A percentile compares a stretch with the other conserved stretches of the same genome.
Evolutionary conservation across 2,329 filamentous ascomycete species (phyloP).

Genomic region (Hypoxylon sp.): DNA sequence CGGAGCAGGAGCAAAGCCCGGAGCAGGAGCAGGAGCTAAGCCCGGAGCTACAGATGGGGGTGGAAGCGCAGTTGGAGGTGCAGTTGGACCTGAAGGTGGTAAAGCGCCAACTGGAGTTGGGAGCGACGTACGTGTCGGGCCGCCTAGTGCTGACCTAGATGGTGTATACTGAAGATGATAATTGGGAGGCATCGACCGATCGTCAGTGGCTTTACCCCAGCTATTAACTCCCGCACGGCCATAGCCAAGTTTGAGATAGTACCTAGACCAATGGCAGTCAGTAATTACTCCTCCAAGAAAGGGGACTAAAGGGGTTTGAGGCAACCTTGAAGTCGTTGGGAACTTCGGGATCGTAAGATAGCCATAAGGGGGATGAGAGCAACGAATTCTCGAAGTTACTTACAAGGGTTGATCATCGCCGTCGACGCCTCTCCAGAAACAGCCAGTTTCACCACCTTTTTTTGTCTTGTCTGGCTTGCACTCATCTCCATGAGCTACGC

Average conservation of each 20-base stretch:
- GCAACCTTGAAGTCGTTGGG: not conserved
- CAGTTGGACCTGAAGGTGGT: no score
- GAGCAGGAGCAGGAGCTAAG: no score
- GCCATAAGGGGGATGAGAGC: not conserved
- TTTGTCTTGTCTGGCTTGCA: no score
- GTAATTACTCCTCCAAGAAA: not conserved
- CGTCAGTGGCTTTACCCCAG: no score
- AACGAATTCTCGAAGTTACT: not conserved
- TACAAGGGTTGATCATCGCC: constrained; percentile 44
- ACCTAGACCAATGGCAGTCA: constrained; percentile 32
- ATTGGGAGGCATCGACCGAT: not conserved
- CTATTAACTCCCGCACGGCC: constrained; percentile 48
- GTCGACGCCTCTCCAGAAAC: constrained; percentile 27
- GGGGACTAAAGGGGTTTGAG: not conserved
- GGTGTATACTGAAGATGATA: constrained; percentile 18
- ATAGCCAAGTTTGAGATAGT: constrained; percentile 53
- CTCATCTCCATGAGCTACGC: no score
- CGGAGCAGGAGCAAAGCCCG: no score
- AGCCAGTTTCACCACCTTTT: no score
- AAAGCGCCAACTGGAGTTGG: no score
- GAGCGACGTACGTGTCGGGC: not conserved
- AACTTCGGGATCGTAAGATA: no score
- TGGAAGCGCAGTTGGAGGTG: no score
- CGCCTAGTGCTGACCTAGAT: not conserved
- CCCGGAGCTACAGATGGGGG: no score